Base-by-base conservation (phyloP, 371 early-diverging fungal genomes). In the Mortierella sp. region DNA sequence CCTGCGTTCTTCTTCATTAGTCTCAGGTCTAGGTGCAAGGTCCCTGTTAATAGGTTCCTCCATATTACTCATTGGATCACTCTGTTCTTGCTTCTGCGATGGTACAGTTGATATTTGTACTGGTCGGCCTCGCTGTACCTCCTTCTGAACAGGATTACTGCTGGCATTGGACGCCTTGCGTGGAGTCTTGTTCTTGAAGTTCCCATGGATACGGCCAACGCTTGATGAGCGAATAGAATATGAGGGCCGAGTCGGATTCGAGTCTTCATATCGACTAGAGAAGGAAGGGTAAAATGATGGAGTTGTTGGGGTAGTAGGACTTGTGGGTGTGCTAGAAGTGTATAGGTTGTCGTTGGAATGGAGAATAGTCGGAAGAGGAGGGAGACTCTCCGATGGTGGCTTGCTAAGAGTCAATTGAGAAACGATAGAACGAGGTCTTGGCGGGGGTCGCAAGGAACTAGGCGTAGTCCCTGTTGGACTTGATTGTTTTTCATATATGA, bases 401-500 rank as follows among this genome's bases (percentile, higher is more conserved):
- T 61, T 72, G 62, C 81, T 66, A 24, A 80, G 66, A 6, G 58
- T 40, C 60, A 75, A 37, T 5, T 72, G 75, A 9, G 75, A 72
- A 22, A 71, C 68, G n/a, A 74, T 62, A 24, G 81, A 80, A 12
- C 78, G 78, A 8, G 78, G 71, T 54, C 75, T 75, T 64, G 81
- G 81, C 43, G 81, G 81, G 3, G 81, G 81, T 26, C 75, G 51
- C 35, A 80, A 60, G 12, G 81, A 80, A 6, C 39, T 52, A 6
- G 81, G 28, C 18, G 39, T 43, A 9, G 49, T 5, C 1, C 52
- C 49, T 2, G 54, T 5, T 6, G 64, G 66, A 24, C 37, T 67
- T 10, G 68, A 32, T 35, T 58, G 26, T 40, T 76, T 76, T 30
- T 76, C 77, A 5, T 28, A 32, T 3, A 67, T 58, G 28, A 51